These are phyloP conservation scores for Penicillium paxilli DNA, from an alignment of 495 filamentous ascomycete genomes.

Conservation along the genomic window DNA sequence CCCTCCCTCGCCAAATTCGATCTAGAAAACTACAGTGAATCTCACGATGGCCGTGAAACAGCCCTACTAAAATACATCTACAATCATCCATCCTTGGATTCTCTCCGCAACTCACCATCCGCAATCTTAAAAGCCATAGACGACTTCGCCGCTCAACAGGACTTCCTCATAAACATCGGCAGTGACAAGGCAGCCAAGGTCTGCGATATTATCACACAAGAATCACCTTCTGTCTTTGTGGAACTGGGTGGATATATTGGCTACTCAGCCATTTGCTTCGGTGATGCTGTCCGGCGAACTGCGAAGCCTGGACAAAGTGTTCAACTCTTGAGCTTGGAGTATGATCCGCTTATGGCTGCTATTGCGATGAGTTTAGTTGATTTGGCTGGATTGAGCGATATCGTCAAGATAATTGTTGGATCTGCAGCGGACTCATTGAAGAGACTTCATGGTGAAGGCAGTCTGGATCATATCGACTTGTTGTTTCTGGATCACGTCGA, in stretches of 20 bases:
- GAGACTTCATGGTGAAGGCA: slow-evolving; percentile 2
- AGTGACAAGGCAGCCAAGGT: slow-evolving; percentile 66
- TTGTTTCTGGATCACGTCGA: slow-evolving; percentile 21
- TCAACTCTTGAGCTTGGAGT: slow-evolving; percentile 62
- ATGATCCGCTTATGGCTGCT: slow-evolving; percentile 64
- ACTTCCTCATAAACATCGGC: slow-evolving; percentile 74
- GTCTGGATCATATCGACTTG: slow-evolving; percentile 5
- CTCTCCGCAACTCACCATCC: slow-evolving; percentile 54
- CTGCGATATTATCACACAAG: slow-evolving; percentile 52
- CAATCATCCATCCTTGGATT: slow-evolving; percentile 45
- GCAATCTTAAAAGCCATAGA: slow-evolving; percentile 64
- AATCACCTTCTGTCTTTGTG: slow-evolving; percentile 59
- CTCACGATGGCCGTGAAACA: slow-evolving; percentile 66
- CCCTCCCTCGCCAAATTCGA: slow-evolving; percentile 5
- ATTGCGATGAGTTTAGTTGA: slow-evolving; percentile 60
- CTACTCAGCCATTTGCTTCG: slow-evolving; percentile 69
- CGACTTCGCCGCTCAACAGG: slow-evolving; percentile 58
- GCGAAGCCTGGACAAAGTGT: slow-evolving; percentile 32
- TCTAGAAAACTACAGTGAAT: slow-evolving; percentile 1
- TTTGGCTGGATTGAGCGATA: slow-evolving; percentile 64
- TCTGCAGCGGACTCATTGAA: slow-evolving; percentile 21
- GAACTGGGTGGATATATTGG: slow-evolving; percentile 73
- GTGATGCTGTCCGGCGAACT: slow-evolving; percentile 52
- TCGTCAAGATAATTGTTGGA: slow-evolving; percentile 66
- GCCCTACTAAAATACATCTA: slow-evolving; percentile 64